These are phyloP conservation scores for Penicillium paxilli DNA, from an alignment of 495 filamentous ascomycete species.

Conservation along the genomic window DNA sequence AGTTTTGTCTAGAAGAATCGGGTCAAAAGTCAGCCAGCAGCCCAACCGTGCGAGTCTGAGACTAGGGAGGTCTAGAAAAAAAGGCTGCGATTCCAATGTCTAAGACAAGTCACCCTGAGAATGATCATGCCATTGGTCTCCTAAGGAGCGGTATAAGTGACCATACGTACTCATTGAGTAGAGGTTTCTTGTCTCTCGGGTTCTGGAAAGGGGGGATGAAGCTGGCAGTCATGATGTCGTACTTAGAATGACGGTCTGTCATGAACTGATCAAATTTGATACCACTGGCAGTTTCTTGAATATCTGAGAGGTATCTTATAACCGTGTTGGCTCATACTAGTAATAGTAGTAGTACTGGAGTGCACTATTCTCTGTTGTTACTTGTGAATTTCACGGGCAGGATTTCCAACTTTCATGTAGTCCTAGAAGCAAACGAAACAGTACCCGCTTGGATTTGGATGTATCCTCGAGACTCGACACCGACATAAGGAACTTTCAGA, in stretches of 20 bases:
- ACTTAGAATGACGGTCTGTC: slow-evolving; percentile 12
- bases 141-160: slow-evolving; percentile 25
- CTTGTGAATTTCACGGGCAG: too few species aligned
- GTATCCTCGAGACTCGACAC: not conserved
- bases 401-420: too few species aligned
- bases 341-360: too few species aligned
- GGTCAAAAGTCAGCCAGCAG: slow-evolving; percentile 2
- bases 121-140: not conserved
- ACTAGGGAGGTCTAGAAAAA: slow-evolving; percentile 4
- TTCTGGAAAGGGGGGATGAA: slow-evolving; percentile 23
- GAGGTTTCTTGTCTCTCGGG: slow-evolving; percentile 3
- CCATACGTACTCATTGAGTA: slow-evolving; percentile 9
- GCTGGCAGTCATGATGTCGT: slow-evolving; percentile 16
- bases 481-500: too few species aligned
- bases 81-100: slow-evolving; percentile 22
- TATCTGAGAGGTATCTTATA: not conserved
- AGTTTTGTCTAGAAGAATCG: not conserved
- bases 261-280: not conserved
- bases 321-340: too few species aligned
- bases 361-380: too few species aligned
- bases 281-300: not conserved
- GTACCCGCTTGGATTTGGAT: not conserved
- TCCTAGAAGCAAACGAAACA: not conserved
- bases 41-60: slow-evolving; percentile 17
- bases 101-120: slow-evolving; percentile 17